phyloP scores from a whole-genome alignment of 1,284 basidiomycete genomes.

The Xerocomus amazonicus region DNA sequence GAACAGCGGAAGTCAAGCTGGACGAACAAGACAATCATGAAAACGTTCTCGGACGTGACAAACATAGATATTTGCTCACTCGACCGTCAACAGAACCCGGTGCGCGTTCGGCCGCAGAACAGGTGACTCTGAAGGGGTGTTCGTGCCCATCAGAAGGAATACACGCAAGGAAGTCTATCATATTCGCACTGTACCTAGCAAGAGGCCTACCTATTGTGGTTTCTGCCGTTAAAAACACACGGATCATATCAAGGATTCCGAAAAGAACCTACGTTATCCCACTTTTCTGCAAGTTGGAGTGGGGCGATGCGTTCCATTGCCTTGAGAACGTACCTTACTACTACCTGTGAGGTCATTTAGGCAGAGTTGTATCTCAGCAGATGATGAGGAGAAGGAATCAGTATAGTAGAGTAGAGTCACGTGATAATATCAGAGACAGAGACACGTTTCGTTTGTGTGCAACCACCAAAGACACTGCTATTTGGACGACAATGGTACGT shows the following conservation, averaged over 20 bases:
- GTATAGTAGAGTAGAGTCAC: slow-evolving; percentile 14
- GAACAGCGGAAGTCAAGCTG: slow-evolving; percentile 77
- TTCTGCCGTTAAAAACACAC: neutral
- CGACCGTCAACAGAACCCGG: slow-evolving; percentile 78
- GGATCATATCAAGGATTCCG: slow-evolving; percentile 27
- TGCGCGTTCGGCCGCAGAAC: slow-evolving; percentile 52
- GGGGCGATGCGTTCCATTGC: slow-evolving; percentile 83
- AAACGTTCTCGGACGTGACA: slow-evolving; percentile 7
- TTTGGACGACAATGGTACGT: slow-evolving; percentile 18
- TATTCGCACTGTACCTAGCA: slow-evolving; percentile 56
- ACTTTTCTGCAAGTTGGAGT: slow-evolving; percentile 77
- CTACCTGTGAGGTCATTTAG: slow-evolving; percentile 8
- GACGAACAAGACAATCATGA: slow-evolving; percentile 11
- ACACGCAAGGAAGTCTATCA: slow-evolving; percentile 3
- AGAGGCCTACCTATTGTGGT: slow-evolving; percentile 66
- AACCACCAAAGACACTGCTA: neutral
- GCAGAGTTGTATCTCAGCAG: too few relatives aligned
- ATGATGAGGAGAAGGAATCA: too few relatives aligned
- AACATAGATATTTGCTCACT: slow-evolving; percentile 48
- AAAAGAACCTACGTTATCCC: slow-evolving; percentile 91
- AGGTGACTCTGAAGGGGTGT: slow-evolving; percentile 61
- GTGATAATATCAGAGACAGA: slow-evolving; percentile 14
- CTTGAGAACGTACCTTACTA: slow-evolving; percentile 47
- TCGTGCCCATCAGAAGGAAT: slow-evolving; percentile 2
- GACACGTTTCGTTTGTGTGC: slow-evolving; percentile 13